Evolutionary conservation across 2,329 filamentous ascomycete species (phyloP), one percentile per base, ranked within the genome.

Genomic region (Xylaria sp.): DNA sequence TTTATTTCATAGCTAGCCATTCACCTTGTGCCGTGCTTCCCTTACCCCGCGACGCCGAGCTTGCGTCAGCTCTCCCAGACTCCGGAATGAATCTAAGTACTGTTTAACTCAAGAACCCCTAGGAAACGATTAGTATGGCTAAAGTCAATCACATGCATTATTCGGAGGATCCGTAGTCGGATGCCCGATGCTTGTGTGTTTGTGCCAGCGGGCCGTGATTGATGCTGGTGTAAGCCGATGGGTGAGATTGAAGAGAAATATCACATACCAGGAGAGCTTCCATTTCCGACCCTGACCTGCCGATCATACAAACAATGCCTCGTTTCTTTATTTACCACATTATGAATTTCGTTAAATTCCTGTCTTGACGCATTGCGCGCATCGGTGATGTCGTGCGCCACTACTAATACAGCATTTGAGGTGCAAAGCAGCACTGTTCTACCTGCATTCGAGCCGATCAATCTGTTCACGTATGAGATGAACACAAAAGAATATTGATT

Each of bases 41-140:
- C 21, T 63, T 60, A 48, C 65, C 58, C 65, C 61, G 58, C 65
- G 68, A 57, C 27, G 58, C 35, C 18, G 66, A 44, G 61, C 65
- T 70, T 65, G 65, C 62, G 58, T 69, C 61, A 66, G 65, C 65
- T 63, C 50, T 12, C 40, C 42, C 60, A 48, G 59, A 63, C 48
- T 63, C 54, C 62, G 62, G 48, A 35, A 58, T 35, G 32, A 44
- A 44, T n/a, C n/a, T n/a, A n/a, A n/a, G n/a, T 44, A n/a, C 32
- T 29, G n/a, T 54, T 37, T 18, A 55, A 23, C n/a, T 55, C n/a
- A 32, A 16, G 37, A 32, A 27, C 3, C 32, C 21, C 23, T 16
- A n/a, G 27, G 9, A 18, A 21, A n/a, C n/a, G 3, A 21, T 10
- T 48, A 27, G 23, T 37, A 18, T 16, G 18, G 18, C 21, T 1